Evolutionary conservation across 2,329 filamentous ascomycete genomes (phyloP), one percentile per base, ranked within the genome.

Genomic region (Fusarium nodosum): DNA sequence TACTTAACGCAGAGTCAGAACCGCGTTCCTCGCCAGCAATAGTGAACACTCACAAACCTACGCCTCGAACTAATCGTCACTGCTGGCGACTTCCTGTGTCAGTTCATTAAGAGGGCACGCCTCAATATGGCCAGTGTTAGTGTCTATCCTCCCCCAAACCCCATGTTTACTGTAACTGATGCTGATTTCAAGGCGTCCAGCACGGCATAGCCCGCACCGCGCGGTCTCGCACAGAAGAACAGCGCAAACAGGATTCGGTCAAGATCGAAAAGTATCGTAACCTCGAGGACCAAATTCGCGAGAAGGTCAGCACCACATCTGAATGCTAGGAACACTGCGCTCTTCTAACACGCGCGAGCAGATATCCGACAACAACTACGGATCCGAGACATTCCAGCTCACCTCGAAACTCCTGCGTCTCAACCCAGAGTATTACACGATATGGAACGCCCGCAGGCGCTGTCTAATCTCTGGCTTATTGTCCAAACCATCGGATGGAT

Each of bases 351-450:
- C 69, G 60, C 41, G 24, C 24, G 39, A 33, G 30, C 55, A 80
- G 78, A 74, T 85, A 60, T 72, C 79, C 3, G 77, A 83, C 52
- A 77, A 76, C 64, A 81, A 86, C 71, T 86, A 84, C 77, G 84
- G 84, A 42, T 72, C 82, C 57, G 83, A 88, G 58, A 86, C 89
- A 41, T 87, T 94, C 73, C 82, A 87, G 67, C 86, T 92, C 56
- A 92, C 91, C 34, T 90, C 91, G n/a, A 89, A 88, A 71, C 86
- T 96, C 45, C 85, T 95, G 56, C 86, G 86, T 47, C 86, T 90
- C 74, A 97, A 97, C 78, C 93, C 93, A 28, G 93, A 97, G 80
- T 94, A 94, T 83, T 96, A 96, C 82, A 95, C 93, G 59, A 87
- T 93, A 86, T 97, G 93, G 93, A 97, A 97, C 85, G 87, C 91